Conservation (phyloP, 2,329 filamentous ascomycete species). For the Geosmithia morbida region DNA sequence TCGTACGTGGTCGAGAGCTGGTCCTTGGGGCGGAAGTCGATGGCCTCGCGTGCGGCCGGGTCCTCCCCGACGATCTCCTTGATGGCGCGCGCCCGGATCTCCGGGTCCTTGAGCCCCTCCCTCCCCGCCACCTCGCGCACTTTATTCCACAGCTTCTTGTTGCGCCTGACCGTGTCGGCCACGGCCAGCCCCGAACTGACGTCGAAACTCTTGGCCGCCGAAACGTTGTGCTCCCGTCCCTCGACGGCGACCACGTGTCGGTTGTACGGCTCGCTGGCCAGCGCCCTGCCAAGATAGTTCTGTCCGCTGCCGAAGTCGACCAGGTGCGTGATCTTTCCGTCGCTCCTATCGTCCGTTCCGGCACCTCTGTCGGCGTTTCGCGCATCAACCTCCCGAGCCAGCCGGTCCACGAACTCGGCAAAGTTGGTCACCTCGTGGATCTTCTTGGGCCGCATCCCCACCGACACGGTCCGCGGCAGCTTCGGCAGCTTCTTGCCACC, state of each 20-base stretch:
- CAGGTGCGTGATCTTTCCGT: slow-evolving; percentile 62
- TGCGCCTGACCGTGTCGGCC: slow-evolving; percentile 59
- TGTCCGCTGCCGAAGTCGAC: slow-evolving; percentile 95
- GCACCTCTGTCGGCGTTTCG: background rate
- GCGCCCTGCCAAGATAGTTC: slow-evolving; percentile 81
- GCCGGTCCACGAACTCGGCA: slow-evolving; percentile 61
- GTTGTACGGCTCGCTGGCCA: slow-evolving; percentile 77
- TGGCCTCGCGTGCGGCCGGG: background rate
- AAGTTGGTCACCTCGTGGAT: slow-evolving; percentile 87
- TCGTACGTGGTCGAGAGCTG: slow-evolving; percentile 36
- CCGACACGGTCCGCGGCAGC: slow-evolving; percentile 56
- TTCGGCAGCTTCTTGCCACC: slow-evolving; percentile 30
- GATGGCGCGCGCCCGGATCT: slow-evolving; percentile 16
- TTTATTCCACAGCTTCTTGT: slow-evolving; percentile 64
- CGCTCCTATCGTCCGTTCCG: slow-evolving; percentile 6
- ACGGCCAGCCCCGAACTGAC: slow-evolving; percentile 63
- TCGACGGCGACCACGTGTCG: slow-evolving; percentile 84
- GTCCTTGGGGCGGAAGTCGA: slow-evolving; percentile 29
- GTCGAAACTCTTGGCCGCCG: slow-evolving; percentile 72
- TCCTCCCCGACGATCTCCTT: slow-evolving; percentile 17
- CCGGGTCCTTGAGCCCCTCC: slow-evolving; percentile 23
- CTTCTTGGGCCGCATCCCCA: slow-evolving; percentile 96
- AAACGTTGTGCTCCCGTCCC: slow-evolving; percentile 72
- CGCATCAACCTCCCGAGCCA: slow-evolving; percentile 43
- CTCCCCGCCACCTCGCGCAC: slow-evolving; percentile 23